Base-by-base conservation (phyloP, 495 filamentous ascomycete genomes). In the Talaromyces nanjingensis region DNA sequence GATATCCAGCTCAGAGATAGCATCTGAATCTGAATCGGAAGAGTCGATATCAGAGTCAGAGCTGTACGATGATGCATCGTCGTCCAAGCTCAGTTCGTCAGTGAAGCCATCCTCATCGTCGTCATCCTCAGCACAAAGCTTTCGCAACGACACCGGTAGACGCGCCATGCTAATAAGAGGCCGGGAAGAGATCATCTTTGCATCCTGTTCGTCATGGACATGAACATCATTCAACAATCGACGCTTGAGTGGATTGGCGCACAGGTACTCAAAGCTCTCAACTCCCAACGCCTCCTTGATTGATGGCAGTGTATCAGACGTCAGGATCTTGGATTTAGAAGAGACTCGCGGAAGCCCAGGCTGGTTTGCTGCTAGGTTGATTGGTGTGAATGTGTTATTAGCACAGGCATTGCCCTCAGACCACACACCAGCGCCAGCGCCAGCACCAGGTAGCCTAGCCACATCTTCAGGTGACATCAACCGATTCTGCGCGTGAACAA, bases 181-280 rank as follows among this genome's bases (percentile, higher is more conserved):
- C 2, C 12, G 2, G 0, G n/a, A 22, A 14, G 27, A 12, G 33
- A 37, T 22, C 4, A 18, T 25, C 20, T 56, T 56, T 9, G 5
- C 27, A 14, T 18, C 29, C 3, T 59, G 56, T 37, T 37, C 56
- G 16, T 59, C 27, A 22, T 53, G n/a, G 2, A 53, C 18, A 53
- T 53, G 18, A 14, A 25, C 11, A 53, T 59, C 56, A 25, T 59
- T 33, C 24, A 37, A 33, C 1, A 59, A 6, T 18, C 56, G 56
- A 1, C 56, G 27, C 37, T 59, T 59, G 27, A 59, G 56, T 20
- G 56, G 56, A 37, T 59, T 59, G n/a, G 56, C 27, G 24, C 56
- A 59, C 4, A 59, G 56, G 8, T 20, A 59, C 31, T 59, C 56
- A 22, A 59, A 59, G 31, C 31, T 37, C n/a, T 31, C 56, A 8